A percentile compares a stretch with the other conserved stretches of the same genome.
phyloP scores from a whole-genome alignment of 2,329 filamentous ascomycete genomes.

The Zasmidium citrigriseum region DNA sequence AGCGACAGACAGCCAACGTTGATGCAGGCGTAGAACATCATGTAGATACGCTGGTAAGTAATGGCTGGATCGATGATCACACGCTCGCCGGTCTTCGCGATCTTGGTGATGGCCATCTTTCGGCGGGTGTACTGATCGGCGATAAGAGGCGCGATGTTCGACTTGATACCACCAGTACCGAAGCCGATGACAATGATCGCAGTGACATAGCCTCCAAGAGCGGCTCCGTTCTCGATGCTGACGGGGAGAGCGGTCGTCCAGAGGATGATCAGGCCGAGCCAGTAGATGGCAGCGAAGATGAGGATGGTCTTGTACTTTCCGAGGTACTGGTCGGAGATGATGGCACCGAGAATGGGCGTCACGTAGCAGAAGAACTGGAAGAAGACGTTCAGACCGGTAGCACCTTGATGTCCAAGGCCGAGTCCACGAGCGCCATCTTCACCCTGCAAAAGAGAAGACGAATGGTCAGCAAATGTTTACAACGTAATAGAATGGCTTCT shows the following conservation, averaged over 20 bases:
- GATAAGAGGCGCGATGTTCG: conserved; percentile 64
- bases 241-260: conserved; percentile 64
- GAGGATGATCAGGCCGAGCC: conserved; percentile 67
- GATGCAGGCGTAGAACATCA: conserved; percentile 73
- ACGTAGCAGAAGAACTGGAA: conserved; percentile 54
- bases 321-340: conserved; percentile 66
- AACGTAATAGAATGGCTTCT: too few relatives aligned
- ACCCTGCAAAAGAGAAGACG: too few relatives aligned
- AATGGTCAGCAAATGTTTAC: conserved; percentile 14
- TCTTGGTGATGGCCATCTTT: conserved; percentile 41
- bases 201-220: conserved; percentile 65
- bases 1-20: conserved; percentile 71
- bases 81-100: conserved; percentile 44
- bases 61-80: conserved; percentile 50
- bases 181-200: conserved; percentile 70
- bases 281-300: conserved; percentile 64
- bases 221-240: conserved; percentile 61
- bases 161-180: conserved; percentile 79
- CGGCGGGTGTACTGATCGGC: conserved; percentile 50
- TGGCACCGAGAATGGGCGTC: conserved; percentile 48
- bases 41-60: conserved; percentile 52
- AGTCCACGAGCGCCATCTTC: conserved; percentile 42
- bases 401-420: conserved; percentile 43
- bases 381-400: conserved; percentile 46
- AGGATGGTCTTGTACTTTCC: conserved; percentile 72